Conservation (phyloP, 1,139 yeast genomes). For the Blastobotrys illinoisensis region DNA sequence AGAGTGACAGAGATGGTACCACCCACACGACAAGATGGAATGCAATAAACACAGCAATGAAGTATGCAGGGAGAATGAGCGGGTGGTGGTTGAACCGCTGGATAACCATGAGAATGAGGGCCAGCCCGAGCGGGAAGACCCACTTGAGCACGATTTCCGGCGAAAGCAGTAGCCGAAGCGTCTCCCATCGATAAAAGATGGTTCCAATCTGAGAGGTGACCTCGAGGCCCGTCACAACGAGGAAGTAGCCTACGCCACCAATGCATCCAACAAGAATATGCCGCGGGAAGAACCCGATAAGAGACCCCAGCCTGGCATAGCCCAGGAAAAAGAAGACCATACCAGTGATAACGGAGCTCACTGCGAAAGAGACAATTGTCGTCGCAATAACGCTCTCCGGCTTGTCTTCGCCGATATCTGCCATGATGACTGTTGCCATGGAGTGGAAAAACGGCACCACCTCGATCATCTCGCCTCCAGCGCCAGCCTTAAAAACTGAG, state of each 20-base stretch:
- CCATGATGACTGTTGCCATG: slow-evolving; percentile 73
- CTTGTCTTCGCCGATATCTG: slow-evolving; percentile 48
- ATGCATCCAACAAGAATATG: slow-evolving; percentile 95
- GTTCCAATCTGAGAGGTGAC: slow-evolving; percentile 76
- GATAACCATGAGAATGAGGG: slow-evolving; percentile 49
- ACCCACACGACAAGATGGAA: slow-evolving; percentile 65
- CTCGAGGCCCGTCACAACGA: slow-evolving; percentile 84
- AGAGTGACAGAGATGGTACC: slow-evolving; percentile 61
- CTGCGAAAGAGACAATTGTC: slow-evolving; percentile 77
- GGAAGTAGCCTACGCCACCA: slow-evolving; percentile 96
- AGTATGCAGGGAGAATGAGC: slow-evolving; percentile 72
- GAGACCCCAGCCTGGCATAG: slow-evolving; percentile 67
- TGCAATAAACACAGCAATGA: slow-evolving; percentile 59
- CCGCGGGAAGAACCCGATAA: slow-evolving; percentile 93
- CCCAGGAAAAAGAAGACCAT: slow-evolving; percentile 72
- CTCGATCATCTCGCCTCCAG: slow-evolving; percentile 98
- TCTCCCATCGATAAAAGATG: slow-evolving; percentile 48
- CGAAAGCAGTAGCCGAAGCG: slow-evolving; percentile 20
- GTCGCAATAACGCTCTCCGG: slow-evolving; percentile 73
- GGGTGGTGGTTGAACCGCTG: slow-evolving; percentile 65
- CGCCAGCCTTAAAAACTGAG: slow-evolving; percentile 79
- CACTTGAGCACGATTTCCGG: slow-evolving; percentile 53
- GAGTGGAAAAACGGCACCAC: slow-evolving; percentile 96
- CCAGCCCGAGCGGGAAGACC: slow-evolving; percentile 62
- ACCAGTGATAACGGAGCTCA: slow-evolving; percentile 83